Base-by-base conservation (phyloP, 352 stramenopile genomes). In the Globisporangium paroecandrum region DNA sequence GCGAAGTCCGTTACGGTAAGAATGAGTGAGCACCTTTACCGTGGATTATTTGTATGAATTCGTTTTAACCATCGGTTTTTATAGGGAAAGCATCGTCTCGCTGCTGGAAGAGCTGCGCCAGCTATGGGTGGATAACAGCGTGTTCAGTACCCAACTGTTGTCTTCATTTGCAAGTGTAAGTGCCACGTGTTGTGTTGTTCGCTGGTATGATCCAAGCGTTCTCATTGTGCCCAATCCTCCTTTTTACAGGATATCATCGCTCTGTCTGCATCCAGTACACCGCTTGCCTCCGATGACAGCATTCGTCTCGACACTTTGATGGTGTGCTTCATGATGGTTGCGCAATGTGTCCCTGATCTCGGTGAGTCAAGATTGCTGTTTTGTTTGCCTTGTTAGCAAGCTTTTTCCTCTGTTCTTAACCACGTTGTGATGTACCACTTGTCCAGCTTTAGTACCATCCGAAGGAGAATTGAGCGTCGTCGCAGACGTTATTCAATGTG, bases 61-160 rank as follows among this genome's bases (percentile, higher is more conserved):
- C 12, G 13, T 36, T 15, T 24, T 64, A 22, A 71, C 64, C 29
- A 32, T 32, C 4, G 25, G 2, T 36, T 22, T 13, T 13, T 58
- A 15, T 36, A 91, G 81, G 38, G 76, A 89, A 49, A 65, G 77
- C 6, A 85, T 90, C 41, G 69, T 89, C 3, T 62, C 63, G 32
- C 41, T 90, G 24, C 73, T 90, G 47, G 68, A 88, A 7, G 62
- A 70, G 32, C 78, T 89, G 62, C 70, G 58, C 8, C 78, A 77
- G 22, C 71, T 92, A 5, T 92, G 84, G 84, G 64, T 74, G 1
- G 80, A 90, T 46, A 89, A 92, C 55, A 90, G 81, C 51, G 84
- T 90, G 10, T 92, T 90, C 32, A 89, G 82, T 32, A 67, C 82
- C 10, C 84, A 92, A 58, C 58, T 92, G 20, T 66, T 90, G 7